These are phyloP conservation scores for Trametes sp. DNA, from an alignment of 1,284 basidiomycete species.

Conservation along the genomic window DNA sequence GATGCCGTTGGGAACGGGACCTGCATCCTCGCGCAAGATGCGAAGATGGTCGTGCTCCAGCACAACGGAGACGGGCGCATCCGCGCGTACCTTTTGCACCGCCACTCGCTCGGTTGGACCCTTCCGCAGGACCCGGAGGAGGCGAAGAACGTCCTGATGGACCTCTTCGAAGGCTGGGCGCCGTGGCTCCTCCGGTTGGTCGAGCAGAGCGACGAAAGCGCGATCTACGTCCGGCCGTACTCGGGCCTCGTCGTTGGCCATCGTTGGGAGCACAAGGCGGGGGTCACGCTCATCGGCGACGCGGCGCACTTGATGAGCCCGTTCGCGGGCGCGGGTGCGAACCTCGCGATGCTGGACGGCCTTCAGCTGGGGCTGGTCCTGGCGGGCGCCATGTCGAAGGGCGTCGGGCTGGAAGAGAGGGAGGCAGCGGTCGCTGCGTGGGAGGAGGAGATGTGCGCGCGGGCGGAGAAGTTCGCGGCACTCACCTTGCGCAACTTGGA, in stretches of 20 bases:
- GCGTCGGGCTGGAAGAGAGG: not conserved
- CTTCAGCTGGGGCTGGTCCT: constrained; percentile 24
- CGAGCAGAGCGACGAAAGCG: constrained; percentile 4
- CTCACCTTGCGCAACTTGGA: constrained; percentile 4
- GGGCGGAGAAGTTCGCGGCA: constrained; percentile 6
- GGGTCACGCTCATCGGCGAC: constrained; percentile 48
- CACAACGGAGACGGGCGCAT: constrained; percentile 12
- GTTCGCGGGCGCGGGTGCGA: constrained; percentile 54
- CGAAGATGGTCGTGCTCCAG: constrained; percentile 3
- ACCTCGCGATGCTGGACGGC: constrained; percentile 43
- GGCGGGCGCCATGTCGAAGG: not conserved
- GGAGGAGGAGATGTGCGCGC: constrained; percentile 2
- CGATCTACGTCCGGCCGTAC: constrained; percentile 8
- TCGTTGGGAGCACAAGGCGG: constrained; percentile 6
- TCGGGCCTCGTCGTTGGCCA: constrained; percentile 9
- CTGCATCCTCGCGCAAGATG: constrained; percentile 3
- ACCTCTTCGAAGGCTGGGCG: constrained; percentile 1
- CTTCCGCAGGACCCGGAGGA: constrained; percentile 1
- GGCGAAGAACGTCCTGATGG: constrained; percentile 9
- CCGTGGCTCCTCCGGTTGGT: constrained; percentile 9
- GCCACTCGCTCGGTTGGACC: constrained; percentile 3
- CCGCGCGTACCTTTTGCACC: constrained; percentile 11
- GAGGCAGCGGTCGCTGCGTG: constrained; percentile 6
- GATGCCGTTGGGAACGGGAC: not conserved
- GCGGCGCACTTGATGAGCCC: constrained; percentile 57